Conservation (phyloP, 2,329 filamentous ascomycete genomes). For the Grosmannia serpens region DNA sequence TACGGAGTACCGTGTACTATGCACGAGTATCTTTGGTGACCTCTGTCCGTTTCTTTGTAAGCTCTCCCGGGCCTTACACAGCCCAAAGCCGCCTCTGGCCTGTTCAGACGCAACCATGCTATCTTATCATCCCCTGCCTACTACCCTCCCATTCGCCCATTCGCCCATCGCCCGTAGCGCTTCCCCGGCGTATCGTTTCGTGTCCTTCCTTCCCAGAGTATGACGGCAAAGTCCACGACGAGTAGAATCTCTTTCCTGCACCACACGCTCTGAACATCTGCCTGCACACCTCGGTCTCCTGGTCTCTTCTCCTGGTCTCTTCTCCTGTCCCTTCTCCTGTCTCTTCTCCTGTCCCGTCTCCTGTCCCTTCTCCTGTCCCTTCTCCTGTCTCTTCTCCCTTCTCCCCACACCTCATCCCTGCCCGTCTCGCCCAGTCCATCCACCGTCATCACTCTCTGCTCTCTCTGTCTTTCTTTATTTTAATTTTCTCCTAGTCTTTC, state of each 20-base stretch:
- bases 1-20: too few relatives aligned
- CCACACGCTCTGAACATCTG: too few relatives aligned
- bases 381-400: neutral
- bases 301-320: neutral
- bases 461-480: neutral
- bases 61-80: too few relatives aligned
- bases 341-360: neutral
- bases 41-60: too few relatives aligned
- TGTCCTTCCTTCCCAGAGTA: neutral
- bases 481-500: neutral
- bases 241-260: too few relatives aligned
- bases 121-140: neutral
- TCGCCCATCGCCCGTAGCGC: neutral
- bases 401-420: neutral
- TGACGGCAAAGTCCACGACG: too few relatives aligned
- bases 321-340: neutral
- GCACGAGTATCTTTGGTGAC: too few relatives aligned
- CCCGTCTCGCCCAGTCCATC: neutral
- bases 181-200: neutral
- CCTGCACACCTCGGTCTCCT: too few relatives aligned
- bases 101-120: neutral
- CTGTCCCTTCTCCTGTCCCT: neutral
- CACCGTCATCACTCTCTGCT: neutral
- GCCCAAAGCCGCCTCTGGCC: too few relatives aligned
- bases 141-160: neutral